Conservation (phyloP, 2,329 filamentous ascomycete genomes). For the Pseudogymnoascus sp. region DNA sequence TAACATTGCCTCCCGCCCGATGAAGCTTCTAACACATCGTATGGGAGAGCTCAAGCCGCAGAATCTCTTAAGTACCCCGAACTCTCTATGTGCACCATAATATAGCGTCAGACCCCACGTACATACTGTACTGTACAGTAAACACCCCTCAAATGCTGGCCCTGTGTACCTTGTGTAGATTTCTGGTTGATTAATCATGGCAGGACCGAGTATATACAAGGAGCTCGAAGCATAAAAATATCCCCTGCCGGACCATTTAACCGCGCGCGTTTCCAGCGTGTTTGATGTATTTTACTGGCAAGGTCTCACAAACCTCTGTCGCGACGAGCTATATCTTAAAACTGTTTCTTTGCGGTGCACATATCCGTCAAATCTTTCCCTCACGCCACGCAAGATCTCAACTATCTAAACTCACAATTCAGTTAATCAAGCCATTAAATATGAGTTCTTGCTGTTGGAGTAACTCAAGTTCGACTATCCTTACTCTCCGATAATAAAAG, state of each 20-base stretch:
- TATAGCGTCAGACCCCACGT: not conserved
- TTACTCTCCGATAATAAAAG: not conserved
- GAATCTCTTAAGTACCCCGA: not conserved
- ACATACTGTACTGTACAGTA: not conserved
- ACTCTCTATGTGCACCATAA: not conserved
- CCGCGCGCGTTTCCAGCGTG: not conserved
- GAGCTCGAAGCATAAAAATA: not conserved
- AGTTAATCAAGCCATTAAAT: not conserved
- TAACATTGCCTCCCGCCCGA: not conserved
- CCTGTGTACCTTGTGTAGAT: not conserved
- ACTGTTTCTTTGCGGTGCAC: no score
- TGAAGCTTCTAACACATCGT: not conserved
- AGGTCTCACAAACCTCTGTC: not conserved
- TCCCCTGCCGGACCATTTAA: not conserved
- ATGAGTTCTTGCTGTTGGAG: not conserved
- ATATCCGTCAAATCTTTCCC: no score
- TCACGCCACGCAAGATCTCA: no score
- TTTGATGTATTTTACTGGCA: not conserved
- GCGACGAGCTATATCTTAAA: not conserved
- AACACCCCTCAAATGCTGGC: not conserved
- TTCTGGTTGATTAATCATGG: not conserved
- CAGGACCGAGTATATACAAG: not conserved
- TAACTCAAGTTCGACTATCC: not conserved
- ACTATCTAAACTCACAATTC: not conserved
- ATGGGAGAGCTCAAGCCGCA: not conserved